A percentile compares a stretch with the other conserved stretches of the same genome.
Conservation (phyloP, 2,329 filamentous ascomycete species). For the Ilyonectria mors-panacis region DNA sequence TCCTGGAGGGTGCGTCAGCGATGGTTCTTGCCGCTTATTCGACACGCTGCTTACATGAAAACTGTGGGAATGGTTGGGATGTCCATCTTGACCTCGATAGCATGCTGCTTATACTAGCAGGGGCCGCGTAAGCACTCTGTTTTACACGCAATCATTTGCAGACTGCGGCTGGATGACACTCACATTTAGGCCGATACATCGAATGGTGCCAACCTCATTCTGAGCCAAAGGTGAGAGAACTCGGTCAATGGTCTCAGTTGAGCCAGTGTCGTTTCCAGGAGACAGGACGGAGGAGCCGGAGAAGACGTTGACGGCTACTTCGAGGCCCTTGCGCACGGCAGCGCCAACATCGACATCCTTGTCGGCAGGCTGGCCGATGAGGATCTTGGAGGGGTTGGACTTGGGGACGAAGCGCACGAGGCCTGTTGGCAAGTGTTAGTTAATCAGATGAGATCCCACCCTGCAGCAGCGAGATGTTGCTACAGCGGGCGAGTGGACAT, state of each 20-base stretch:
- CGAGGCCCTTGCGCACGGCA: constrained; percentile 68
- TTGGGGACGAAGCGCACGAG: constrained; percentile 72
- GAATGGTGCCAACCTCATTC: constrained; percentile 66
- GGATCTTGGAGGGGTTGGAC: constrained; percentile 62
- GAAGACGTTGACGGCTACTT: constrained; percentile 70
- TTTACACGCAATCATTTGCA: constrained; percentile 55
- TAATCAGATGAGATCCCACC: neutral
- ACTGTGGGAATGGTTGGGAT: constrained; percentile 69
- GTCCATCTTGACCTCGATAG: constrained; percentile 65
- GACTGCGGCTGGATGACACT: constrained; percentile 54
- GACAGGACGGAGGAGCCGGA: constrained; percentile 70
- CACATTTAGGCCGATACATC: constrained; percentile 72
- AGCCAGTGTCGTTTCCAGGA: constrained; percentile 66
- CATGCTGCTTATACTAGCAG: constrained; percentile 54
- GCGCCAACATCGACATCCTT: constrained; percentile 69
- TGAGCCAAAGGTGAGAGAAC: constrained; percentile 61
- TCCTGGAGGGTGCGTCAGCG: constrained; percentile 48
- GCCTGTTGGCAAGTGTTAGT: constrained; percentile 55
- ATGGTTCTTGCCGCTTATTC: too few species aligned
- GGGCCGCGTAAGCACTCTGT: constrained; percentile 11
- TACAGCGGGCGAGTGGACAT: neutral
- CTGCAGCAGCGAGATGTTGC: neutral
- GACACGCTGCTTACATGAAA: constrained; percentile 60
- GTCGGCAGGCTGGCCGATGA: constrained; percentile 71
- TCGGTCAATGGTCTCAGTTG: constrained; percentile 60